These are phyloP conservation scores for Paradendryphiella salina DNA, from an alignment of 2,329 filamentous ascomycete genomes.

Conservation along the genomic window DNA sequence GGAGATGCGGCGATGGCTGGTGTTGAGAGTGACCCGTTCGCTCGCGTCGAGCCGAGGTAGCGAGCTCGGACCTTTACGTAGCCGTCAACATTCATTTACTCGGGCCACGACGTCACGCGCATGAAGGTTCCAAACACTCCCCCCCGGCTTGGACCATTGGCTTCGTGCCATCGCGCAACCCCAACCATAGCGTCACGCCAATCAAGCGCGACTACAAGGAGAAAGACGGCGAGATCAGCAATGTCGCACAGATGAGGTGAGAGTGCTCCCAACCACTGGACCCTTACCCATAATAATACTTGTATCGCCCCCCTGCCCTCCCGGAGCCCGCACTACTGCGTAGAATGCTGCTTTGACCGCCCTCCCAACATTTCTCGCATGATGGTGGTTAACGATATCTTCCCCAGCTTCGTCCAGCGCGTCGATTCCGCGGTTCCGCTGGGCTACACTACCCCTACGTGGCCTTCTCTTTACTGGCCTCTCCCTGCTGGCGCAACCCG, in stretches of 20 bases:
- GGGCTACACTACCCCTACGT: constrained; percentile 69
- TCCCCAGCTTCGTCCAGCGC: constrained; percentile 50
- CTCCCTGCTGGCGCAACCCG: constrained; percentile 61
- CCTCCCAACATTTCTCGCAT: background rate
- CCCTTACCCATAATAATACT: background rate
- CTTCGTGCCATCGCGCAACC: too few relatives aligned
- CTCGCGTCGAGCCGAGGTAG: constrained; percentile 37
- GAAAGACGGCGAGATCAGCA: constrained; percentile 1
- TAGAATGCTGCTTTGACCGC: background rate
- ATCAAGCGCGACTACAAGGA: background rate
- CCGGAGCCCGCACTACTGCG: background rate
- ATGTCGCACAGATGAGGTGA: constrained; percentile 43
- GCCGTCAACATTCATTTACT: constrained; percentile 23
- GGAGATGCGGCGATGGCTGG: constrained; percentile 14
- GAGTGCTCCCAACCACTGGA: background rate
- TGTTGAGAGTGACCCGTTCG: constrained; percentile 18
- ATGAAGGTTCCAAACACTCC: constrained; percentile 3
- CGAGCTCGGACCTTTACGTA: constrained; percentile 20
- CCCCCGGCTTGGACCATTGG: background rate
- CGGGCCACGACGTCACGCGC: constrained; percentile 18
- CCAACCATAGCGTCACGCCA: background rate
- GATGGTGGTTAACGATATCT: constrained; percentile 8
- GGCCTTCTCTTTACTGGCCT: constrained; percentile 82
- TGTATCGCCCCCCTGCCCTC: background rate
- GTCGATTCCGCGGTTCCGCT: constrained; percentile 54